Evolutionary conservation across 1,284 basidiomycete genomes (phyloP).

Genomic region (Inonotus hispidus): DNA sequence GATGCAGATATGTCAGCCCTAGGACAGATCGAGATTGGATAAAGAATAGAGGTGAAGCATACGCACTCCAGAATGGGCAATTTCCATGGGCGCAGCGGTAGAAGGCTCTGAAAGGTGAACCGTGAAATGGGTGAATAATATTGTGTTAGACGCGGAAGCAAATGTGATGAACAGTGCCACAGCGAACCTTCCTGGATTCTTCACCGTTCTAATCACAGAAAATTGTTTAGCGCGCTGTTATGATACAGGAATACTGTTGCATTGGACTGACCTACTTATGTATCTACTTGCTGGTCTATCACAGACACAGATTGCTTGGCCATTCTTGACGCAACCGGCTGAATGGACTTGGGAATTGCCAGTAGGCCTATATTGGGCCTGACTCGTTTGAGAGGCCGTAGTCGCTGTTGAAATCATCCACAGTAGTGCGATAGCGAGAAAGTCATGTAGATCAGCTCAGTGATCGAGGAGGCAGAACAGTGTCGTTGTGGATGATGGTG

Average conservation of each 20-base stretch:
- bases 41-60: not conserved
- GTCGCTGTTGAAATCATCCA: not conserved
- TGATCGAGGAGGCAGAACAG: not conserved
- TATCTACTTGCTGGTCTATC: not conserved
- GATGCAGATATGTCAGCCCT: not conserved
- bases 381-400: not conserved
- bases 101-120: constrained; percentile 4
- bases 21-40: not conserved
- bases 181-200: constrained; percentile 4
- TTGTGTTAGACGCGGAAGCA: not conserved
- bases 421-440: not conserved
- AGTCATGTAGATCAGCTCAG: no score
- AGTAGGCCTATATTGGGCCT: not conserved
- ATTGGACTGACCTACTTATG: not conserved
- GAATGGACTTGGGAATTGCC: not conserved
- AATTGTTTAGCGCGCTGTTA: not conserved
- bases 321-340: not conserved
- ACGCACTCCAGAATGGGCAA: constrained; percentile 14
- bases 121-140: not conserved
- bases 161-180: not conserved
- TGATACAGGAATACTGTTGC: not conserved
- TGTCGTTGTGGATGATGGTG: not conserved
- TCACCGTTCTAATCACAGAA: not conserved
- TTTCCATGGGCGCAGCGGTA: constrained; percentile 1
- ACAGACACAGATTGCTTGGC: not conserved